A percentile compares a stretch with the other conserved stretches of the same genome.
These are phyloP conservation scores for Anacardium occidentale DNA, from an alignment of 345 rosid genomes.

Conservation along the genomic window DNA sequence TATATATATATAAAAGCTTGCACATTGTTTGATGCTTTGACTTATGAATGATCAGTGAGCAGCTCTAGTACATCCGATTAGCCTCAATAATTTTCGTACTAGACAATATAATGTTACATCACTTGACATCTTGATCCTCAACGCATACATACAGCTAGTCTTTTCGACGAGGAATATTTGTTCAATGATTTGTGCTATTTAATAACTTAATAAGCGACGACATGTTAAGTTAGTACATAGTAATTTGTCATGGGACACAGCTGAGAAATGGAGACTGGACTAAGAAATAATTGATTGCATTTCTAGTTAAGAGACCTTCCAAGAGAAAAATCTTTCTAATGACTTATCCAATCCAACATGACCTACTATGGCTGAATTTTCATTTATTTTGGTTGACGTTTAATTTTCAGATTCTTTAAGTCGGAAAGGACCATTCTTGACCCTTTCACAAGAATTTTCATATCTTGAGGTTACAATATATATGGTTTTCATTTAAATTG, in stretches of 20 bases:
- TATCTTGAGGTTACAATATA: conserved; percentile 1
- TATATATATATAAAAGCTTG: too few relatives aligned
- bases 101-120: too few relatives aligned
- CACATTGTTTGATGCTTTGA: too few relatives aligned
- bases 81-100: too few relatives aligned
- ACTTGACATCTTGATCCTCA: too few relatives aligned
- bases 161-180: not conserved
- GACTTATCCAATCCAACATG: not conserved
- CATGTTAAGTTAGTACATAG: conserved; percentile 11
- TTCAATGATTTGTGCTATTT: not conserved
- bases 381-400: not conserved
- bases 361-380: not conserved
- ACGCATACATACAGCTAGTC: too few relatives aligned
- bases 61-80: too few relatives aligned
- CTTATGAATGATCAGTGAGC: too few relatives aligned
- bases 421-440: not conserved
- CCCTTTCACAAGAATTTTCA: conserved; percentile 3
- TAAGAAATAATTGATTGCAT: conserved; percentile 13
- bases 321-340: not conserved
- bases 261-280: not conserved
- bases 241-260: conserved; percentile 22
- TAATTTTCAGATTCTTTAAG: not conserved
- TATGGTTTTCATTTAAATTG: not conserved
- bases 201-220: not conserved
- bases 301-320: conserved; percentile 16